phyloP scores from a whole-genome alignment of 148 eudicot genomes.

The Amaranthus palmeri region DNA sequence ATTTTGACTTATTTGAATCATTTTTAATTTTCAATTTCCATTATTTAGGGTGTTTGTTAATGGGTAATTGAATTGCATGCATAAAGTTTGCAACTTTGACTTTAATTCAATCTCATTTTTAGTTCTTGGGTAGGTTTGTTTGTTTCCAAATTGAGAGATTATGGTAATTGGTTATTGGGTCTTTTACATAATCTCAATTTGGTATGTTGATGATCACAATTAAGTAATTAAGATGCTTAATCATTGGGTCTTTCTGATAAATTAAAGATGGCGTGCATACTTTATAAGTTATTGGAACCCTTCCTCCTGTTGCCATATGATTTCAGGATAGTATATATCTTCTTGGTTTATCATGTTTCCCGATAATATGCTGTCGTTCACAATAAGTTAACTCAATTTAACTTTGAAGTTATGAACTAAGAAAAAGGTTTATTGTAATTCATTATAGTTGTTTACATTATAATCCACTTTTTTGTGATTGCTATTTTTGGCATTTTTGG shows the following conservation, averaged over 20 bases:
- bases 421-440: background rate
- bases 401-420: background rate
- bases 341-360: no score
- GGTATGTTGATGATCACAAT: no score
- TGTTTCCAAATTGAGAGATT: conserved; percentile 10
- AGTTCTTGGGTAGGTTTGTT: conserved; percentile 6
- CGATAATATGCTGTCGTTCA: no score
- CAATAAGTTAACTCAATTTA: no score
- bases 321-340: no score
- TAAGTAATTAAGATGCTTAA: background rate
- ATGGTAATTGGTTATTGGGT: background rate
- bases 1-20: background rate
- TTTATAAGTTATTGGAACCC: no score
- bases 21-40: background rate
- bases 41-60: background rate
- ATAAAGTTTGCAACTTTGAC: background rate
- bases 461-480: background rate
- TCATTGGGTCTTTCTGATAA: background rate
- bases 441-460: background rate
- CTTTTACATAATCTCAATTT: background rate
- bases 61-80: conserved; percentile 13
- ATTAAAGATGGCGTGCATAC: no score
- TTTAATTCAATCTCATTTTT: conserved; percentile 1
- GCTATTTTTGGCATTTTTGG: background rate
- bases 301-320: no score